These are phyloP conservation scores for Fusarium citri DNA, from an alignment of 2,329 filamentous ascomycete species.

Conservation along the genomic window DNA sequence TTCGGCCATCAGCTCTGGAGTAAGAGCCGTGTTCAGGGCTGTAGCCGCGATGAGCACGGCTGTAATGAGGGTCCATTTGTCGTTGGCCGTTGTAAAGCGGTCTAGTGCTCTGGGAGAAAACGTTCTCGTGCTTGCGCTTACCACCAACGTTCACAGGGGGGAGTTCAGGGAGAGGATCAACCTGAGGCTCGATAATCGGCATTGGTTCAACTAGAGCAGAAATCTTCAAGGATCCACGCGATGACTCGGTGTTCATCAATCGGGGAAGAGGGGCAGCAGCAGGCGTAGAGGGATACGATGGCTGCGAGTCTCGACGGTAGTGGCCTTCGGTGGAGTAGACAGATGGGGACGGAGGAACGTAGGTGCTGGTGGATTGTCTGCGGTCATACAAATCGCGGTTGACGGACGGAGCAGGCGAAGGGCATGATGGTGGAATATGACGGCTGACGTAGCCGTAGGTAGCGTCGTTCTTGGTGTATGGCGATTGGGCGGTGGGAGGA, in stretches of 20 bases:
- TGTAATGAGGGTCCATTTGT: constrained; percentile 51
- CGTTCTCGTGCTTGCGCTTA: constrained; percentile 54
- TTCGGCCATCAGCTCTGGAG: constrained; percentile 52
- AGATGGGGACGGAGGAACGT: constrained; percentile 55
- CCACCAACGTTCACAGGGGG: constrained; percentile 47
- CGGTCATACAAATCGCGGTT: constrained; percentile 54
- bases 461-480: constrained; percentile 54
- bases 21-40: constrained; percentile 50
- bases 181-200: constrained; percentile 52
- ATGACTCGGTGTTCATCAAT: constrained; percentile 37
- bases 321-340: constrained; percentile 47
- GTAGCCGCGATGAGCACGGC: constrained; percentile 37
- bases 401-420: constrained; percentile 47
- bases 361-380: constrained; percentile 52
- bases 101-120: constrained; percentile 49
- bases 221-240: constrained; percentile 54
- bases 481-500: constrained; percentile 53
- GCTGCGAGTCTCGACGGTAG: constrained; percentile 48
- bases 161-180: constrained; percentile 44
- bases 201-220: constrained; percentile 51
- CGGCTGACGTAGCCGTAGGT: constrained; percentile 54
- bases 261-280: constrained; percentile 45
- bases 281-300: constrained; percentile 47
- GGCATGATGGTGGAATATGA: constrained; percentile 46
- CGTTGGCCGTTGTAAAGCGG: constrained; percentile 54